Evolutionary conservation across 805 yeast genomes (phyloP).

Genomic region (Candida dajiaensis): DNA sequence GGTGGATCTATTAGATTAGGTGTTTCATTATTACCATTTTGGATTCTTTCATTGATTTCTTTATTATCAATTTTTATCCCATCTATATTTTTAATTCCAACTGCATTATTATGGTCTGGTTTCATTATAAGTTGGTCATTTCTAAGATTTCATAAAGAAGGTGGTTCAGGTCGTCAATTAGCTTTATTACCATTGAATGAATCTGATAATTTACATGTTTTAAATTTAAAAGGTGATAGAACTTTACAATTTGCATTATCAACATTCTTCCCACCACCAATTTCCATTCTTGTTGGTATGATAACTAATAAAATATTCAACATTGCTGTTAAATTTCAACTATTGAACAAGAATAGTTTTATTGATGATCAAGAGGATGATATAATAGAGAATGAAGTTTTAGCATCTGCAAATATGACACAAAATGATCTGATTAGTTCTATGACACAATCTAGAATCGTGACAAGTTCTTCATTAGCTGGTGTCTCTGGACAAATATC

Average conservation of each 20-base stretch:
- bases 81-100: constrained; percentile 1
- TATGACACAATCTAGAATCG: constrained; percentile 30
- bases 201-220: constrained; percentile 21
- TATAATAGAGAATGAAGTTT: constrained; percentile 16
- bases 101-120: constrained; percentile 21
- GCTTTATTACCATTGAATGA: constrained; percentile 35
- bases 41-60: constrained; percentile 15
- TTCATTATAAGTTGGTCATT: constrained; percentile 35
- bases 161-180: constrained; percentile 38
- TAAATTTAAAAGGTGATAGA: constrained; percentile 19
- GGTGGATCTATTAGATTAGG: constrained; percentile 36
- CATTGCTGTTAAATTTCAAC: constrained; percentile 16
- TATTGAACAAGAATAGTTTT: constrained; percentile 21
- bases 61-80: constrained; percentile 18
- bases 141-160: constrained; percentile 33
- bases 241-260: constrained; percentile 25
- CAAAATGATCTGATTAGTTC: constrained; percentile 25
- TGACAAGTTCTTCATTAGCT: constrained; percentile 34
- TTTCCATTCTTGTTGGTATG: constrained; percentile 25
- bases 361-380: constrained; percentile 23
- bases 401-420: constrained; percentile 4
- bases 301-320: constrained; percentile 21
- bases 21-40: constrained; percentile 24
- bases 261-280: constrained; percentile 38
- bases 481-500: constrained; percentile 35